These are phyloP conservation scores for Kappamyces sp. DNA, from an alignment of 192 early-diverging fungal genomes.

Conservation along the genomic window DNA sequence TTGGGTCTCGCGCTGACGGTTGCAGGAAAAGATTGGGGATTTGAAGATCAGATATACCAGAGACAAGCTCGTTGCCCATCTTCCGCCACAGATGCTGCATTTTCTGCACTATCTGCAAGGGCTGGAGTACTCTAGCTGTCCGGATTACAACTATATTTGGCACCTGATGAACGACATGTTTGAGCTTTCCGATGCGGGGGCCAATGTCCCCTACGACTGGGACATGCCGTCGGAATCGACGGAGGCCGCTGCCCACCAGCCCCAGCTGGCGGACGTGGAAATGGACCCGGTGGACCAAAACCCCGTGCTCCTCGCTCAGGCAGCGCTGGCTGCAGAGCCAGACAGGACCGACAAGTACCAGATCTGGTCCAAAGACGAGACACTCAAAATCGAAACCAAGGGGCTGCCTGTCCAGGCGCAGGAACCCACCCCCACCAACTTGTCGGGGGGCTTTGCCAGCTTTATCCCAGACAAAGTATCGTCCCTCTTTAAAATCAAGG, in stretches of 20 bases:
- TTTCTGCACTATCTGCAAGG: slow-evolving; percentile 23
- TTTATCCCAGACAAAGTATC: too few relatives aligned
- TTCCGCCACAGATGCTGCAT: slow-evolving; percentile 22
- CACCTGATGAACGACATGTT: slow-evolving; percentile 20
- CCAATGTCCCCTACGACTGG: slow-evolving; percentile 29
- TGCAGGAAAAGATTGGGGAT: slow-evolving; percentile 33
- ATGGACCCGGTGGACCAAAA: too few relatives aligned
- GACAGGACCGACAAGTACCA: too few relatives aligned
- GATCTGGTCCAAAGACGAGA: too few relatives aligned
- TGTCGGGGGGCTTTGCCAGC: too few relatives aligned
- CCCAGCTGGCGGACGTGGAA: background rate
- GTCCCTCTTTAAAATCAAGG: too few relatives aligned
- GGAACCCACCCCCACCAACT: too few relatives aligned
- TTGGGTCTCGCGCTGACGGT: background rate
- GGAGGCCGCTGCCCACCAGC: background rate
- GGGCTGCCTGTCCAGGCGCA: too few relatives aligned
- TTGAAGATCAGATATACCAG: slow-evolving; percentile 25
- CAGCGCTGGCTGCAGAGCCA: too few relatives aligned
- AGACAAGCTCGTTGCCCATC: slow-evolving; percentile 19
- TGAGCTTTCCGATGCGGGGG: slow-evolving; percentile 4
- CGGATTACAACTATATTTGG: slow-evolving; percentile 31
- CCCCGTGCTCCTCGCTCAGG: too few relatives aligned
- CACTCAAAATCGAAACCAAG: too few relatives aligned
- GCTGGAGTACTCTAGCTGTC: slow-evolving; percentile 27
- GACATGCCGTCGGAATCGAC: background rate